Percentiles rank a stretch among this genome's conserved stretches.
phyloP scores from a whole-genome alignment of 495 filamentous ascomycete genomes.

The Echria macrotheca region DNA sequence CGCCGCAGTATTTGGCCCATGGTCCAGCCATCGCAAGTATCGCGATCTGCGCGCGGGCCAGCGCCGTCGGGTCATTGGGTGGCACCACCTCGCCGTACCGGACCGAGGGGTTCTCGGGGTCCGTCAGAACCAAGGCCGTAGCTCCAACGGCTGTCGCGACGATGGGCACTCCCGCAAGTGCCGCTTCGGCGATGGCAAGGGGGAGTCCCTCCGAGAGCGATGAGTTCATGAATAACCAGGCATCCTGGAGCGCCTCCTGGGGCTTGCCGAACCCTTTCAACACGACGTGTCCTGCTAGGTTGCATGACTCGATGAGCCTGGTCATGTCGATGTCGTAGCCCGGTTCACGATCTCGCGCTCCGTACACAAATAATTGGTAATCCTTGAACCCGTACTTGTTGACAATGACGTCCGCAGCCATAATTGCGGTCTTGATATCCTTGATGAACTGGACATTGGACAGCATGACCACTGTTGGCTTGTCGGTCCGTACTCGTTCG shows the following conservation, averaged over 20 bases:
- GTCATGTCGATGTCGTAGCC: conserved; percentile 58
- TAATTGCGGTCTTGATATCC: conserved; percentile 59
- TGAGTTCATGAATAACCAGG: conserved; percentile 64
- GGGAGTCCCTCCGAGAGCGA: conserved; percentile 63
- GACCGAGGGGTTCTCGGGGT: conserved; percentile 47
- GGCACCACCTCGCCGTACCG: conserved; percentile 58
- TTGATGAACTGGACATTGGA: conserved; percentile 65
- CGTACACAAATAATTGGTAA: conserved; percentile 58
- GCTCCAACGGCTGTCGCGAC: conserved; percentile 63
- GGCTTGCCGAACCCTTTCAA: conserved; percentile 54
- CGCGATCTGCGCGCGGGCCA: conserved; percentile 58
- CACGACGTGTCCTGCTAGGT: conserved; percentile 47
- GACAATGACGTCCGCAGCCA: conserved; percentile 60
- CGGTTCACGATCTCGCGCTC: conserved; percentile 56
- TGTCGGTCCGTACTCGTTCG: conserved; percentile 50
- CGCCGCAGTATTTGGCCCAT: conserved; percentile 40
- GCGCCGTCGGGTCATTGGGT: conserved; percentile 54
- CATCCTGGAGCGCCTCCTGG: conserved; percentile 53
- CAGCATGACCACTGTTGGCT: conserved; percentile 60
- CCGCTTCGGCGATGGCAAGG: conserved; percentile 60
- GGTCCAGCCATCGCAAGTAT: conserved; percentile 56
- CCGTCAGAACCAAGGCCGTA: conserved; percentile 57
- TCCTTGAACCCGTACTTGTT: conserved; percentile 59
- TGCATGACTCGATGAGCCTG: conserved; percentile 56
- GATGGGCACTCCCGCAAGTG: conserved; percentile 57